Conservation (phyloP, 805 yeast genomes). For the Teunomyces lycoperdinae region DNA sequence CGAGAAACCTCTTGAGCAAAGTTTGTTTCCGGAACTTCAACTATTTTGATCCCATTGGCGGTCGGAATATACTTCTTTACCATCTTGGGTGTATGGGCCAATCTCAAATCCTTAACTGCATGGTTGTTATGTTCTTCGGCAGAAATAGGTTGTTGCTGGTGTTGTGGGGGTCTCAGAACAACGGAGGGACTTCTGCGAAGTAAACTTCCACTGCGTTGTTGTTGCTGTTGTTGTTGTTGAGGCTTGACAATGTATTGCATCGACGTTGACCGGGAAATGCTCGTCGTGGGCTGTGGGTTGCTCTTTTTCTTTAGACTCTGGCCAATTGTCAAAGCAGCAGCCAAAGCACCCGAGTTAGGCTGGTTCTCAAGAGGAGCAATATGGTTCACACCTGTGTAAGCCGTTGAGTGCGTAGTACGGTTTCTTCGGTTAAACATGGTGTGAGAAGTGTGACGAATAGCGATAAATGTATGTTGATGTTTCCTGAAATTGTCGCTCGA, state of each 20-base stretch:
- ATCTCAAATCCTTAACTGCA: constrained; percentile 34
- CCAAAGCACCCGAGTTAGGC: constrained; percentile 39
- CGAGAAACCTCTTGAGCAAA: constrained; percentile 37
- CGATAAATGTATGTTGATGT: not conserved
- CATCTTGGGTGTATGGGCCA: constrained; percentile 36
- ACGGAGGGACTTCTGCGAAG: not conserved
- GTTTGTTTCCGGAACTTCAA: constrained; percentile 61
- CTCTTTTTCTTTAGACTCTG: constrained; percentile 21
- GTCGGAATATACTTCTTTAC: constrained; percentile 73
- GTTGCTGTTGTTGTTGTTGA: not conserved
- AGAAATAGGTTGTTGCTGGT: not conserved
- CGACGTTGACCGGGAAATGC: constrained; percentile 10
- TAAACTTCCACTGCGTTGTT: constrained; percentile 1
- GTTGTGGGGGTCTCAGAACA: not conserved
- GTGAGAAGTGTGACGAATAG: constrained; percentile 1
- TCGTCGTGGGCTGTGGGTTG: constrained; percentile 7
- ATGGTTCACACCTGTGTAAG: constrained; percentile 45
- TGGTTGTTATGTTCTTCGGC: constrained; percentile 22
- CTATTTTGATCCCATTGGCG: constrained; percentile 62
- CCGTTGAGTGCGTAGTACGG: constrained; percentile 24
- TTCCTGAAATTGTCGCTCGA: constrained; percentile 3
- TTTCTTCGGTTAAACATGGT: constrained; percentile 28
- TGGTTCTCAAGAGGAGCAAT: constrained; percentile 29
- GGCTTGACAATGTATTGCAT: constrained; percentile 14
- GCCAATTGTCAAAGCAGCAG: constrained; percentile 46